Base-by-base conservation (phyloP, 768 basidiomycete genomes). In the Rhodotorula diobovata region DNA sequence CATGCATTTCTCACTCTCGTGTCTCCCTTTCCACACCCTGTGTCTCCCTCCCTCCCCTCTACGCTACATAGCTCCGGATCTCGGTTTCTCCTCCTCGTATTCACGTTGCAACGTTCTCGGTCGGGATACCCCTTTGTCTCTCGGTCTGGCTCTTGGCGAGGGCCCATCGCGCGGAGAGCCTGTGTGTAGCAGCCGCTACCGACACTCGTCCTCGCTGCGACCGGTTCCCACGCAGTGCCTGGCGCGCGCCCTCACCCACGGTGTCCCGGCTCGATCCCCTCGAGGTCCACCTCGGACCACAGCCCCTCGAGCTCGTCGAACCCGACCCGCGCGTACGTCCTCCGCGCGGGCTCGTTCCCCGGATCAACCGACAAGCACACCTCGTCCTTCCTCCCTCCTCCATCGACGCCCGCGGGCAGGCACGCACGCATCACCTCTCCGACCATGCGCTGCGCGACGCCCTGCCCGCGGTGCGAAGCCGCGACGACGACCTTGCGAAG, bases 291-390 rank as follows among this genome's bases (percentile, higher is more conserved):
- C 30, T 66, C 50, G 32, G 61, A 57, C 70, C 70, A 67, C 18
- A 18, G 3, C 0, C 37, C 56, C 39, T 57, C 65, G 10, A 18
- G 30, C 46, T 62, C 56, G 5, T 16, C 34, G 56, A 66, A 71
- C 18, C 65, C 65, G 10, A 62, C 25, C 25, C 41, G 15, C 41
- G 14, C 62, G 50, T 71, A 71, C 39, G 51, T 34, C 60, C 35
- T 16, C 37, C 54, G 28, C 39, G 70, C 65, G 2, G 1, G 21
- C 21, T 25, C 32, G 21, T 62, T 63, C 3, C 20, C 50, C 14
- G 57, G 61, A 46, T 66, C 65, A 20, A 67, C 70, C 32, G 62
- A 71, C 21, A 71, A 21, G 34, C 70, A 71, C 11, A 71, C 69
- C 39, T 71, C 70, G 43, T 66, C 65, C 32, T 67, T 71, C 57